Base-by-base conservation (phyloP, 2,329 filamentous ascomycete species). In the Pyricularia sp. region DNA sequence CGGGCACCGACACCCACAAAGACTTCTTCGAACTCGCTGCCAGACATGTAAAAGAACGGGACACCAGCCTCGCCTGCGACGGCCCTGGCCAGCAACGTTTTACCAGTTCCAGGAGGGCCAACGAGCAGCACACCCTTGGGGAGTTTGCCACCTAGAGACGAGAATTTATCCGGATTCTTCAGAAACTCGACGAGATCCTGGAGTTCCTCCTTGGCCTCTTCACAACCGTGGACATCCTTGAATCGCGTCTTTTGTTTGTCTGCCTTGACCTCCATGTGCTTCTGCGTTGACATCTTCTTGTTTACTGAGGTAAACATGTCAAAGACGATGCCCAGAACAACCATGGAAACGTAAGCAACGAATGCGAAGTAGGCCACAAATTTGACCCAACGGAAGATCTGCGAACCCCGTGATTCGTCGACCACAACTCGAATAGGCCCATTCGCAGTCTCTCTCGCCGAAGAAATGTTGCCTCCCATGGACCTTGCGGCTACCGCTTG, bases 31-130 rank as follows among this genome's bases (percentile, higher is more conserved):
- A 99, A 99, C 78, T 99, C 95, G 70, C 93, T 97, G 67, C 95
- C 95, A 76, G 95, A 99, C 94, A 99, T 98, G 85, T 97, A 99
- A 85, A 98, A 99, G 85, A 99, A 99, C 1, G 95, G 95, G 23
- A 99, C 95, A 69, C 94, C 95, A 68, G 95, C 94, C 82, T 99
- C 95, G 68, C 95, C 95, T 65, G 95, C 95, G 70, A 99, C 95
- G 69, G 95, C 96, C 75, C 95, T 90, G 71, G 95, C 95, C 71
- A 99, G 87, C 59, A 99, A 87, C 14, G 95, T 99, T 82, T 99
- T 99, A 81, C 95, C 95, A 71, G 95, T 99, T 82, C 95, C 95
- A 68, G 95, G 95, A 76, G 95, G 95, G 0, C 95, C 95, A 75
- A 97, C 93, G 28, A 99, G 87, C 67, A 99, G 86, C 70, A 99